Evolutionary conservation across 1,139 yeast genomes (phyloP), one percentile per base, ranked within the genome.

Genomic region (Saccharomycopsis hybrid): DNA sequence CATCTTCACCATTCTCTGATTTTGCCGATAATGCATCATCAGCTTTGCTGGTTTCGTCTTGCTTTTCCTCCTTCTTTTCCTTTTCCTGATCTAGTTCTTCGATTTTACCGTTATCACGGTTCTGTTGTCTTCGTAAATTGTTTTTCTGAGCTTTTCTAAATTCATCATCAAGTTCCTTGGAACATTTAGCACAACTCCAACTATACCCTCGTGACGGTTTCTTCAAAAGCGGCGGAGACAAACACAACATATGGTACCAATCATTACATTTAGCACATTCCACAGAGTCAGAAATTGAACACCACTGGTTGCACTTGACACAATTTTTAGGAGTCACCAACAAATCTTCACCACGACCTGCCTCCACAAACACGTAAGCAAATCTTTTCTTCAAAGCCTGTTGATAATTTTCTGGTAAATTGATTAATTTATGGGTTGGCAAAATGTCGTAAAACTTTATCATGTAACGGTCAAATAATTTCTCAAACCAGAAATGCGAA

Each of bases 131-230:
- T 9, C 7, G 28, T n/a, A 39, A 39, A 32, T 40, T 31, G 5
- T 42, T 41, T 3, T 46, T 29, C 37, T 46, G 43, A 33, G 56
- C 48, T 25, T 49, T 47, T 28, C 44, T 33, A 24, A 57, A 44
- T 54, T 54, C 55, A 36, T 56, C 50, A 28, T 66, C 66, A 13
- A 63, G 57, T 40, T 63, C 71, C 57, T 76, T 77, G 24, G 85
- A 74, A 66, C 97, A 89, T 2, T 71, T 64, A 29, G 88, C 92
- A 71, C 97, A 90, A n/a, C 89, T 76, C 97, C 97, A 90, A 4
- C 89, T 86, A 62, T 88, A 85, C 1, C 96, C 96, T 52, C 95
- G 69, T 45, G 88, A 82, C 0, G 96, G 97, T 59, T 86, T 86
- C 57, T 78, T 77, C 49, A 77, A 63, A 43, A 88, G 65, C 0